Conservation (phyloP, 208 protist species). For the Strigomonas culicis region DNA sequence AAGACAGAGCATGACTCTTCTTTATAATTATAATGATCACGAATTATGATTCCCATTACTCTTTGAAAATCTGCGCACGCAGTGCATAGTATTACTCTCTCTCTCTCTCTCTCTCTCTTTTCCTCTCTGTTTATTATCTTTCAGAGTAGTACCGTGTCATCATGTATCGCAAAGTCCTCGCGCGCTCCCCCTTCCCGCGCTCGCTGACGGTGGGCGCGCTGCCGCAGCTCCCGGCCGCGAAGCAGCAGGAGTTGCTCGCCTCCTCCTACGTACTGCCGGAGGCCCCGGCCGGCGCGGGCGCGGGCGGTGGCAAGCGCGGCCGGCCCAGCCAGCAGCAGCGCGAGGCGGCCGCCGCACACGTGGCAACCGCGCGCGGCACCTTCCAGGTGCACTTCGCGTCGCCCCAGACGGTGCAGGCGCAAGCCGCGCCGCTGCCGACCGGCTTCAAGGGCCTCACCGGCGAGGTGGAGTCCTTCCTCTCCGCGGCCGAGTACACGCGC, state of each 20-base stretch:
- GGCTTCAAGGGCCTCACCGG: neutral
- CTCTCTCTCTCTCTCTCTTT: constrained; percentile 12
- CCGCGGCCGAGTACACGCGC: neutral
- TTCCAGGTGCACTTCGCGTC: neutral
- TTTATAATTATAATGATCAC: neutral
- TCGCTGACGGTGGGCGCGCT: constrained; percentile 26
- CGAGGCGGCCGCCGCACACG: neutral
- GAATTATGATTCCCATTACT: neutral
- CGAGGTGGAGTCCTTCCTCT: constrained; percentile 2
- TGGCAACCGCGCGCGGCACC: neutral
- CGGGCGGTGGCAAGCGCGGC: neutral
- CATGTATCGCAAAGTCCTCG: constrained; percentile 59
- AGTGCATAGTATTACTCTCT: neutral
- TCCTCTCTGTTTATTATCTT: neutral
- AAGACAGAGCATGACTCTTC: neutral
- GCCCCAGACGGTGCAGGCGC: neutral
- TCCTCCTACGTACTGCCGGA: constrained; percentile 18
- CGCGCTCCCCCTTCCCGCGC: constrained; percentile 45
- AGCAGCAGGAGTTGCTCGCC: constrained; percentile 8
- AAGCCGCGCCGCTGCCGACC: neutral
- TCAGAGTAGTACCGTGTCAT: neutral
- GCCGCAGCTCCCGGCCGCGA: constrained; percentile 10
- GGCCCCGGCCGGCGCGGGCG: constrained; percentile 8
- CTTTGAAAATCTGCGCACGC: neutral
- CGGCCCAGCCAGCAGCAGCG: neutral